Evolutionary conservation across 2,329 filamentous ascomycete species (phyloP), one percentile per base, ranked within the genome.

Genomic region (Apiospora saccharicola): DNA sequence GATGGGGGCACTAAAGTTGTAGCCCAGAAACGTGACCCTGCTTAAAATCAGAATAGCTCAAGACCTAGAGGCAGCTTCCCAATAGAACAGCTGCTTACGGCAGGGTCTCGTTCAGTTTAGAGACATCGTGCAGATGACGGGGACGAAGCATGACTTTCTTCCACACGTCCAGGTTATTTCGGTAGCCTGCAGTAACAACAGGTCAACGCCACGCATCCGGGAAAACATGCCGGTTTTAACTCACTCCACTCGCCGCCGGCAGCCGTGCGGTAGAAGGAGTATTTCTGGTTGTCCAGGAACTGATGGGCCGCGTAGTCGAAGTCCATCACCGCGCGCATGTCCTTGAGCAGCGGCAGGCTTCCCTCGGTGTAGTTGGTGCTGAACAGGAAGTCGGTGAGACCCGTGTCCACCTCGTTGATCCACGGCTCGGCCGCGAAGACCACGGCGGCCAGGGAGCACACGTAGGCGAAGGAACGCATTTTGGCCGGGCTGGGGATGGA

Each of bases 161-260:
- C 81, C 82, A 88, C 53, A 86, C 82, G 71, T 87, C 85, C 7
- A 88, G 81, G 76, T 88, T 87, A 79, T 87, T 85, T 68, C 85
- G 82, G 81, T 88, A 88, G 0, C 83, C 81, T 72, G 34, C 8
- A 4, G 7, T 61, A 61, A 4, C 26, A 41, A 41, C 7, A 22
- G 6, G 22, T 70, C 26, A 49, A 1, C 24, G 22, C 19, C 37
- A 16, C 30, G 26, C 2, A 12, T 44, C 24, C 19, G 34, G 8
- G 4, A 6, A 10, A 46, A 22, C 8, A 34, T 24, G 26, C 30
- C 22, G 53, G 41, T 30, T 16, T 1, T 3, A 14, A 70, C 73
- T 49, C 69, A 75, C 75, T 79, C 85, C 84, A 88, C 76, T 88
- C 86, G 67, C 85, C 85, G 4, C 83, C 86, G 10, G 85, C 84